Evolutionary conservation across 2,329 filamentous ascomycete genomes (phyloP).

Genomic region (Fusarium pseudonygamai): DNA sequence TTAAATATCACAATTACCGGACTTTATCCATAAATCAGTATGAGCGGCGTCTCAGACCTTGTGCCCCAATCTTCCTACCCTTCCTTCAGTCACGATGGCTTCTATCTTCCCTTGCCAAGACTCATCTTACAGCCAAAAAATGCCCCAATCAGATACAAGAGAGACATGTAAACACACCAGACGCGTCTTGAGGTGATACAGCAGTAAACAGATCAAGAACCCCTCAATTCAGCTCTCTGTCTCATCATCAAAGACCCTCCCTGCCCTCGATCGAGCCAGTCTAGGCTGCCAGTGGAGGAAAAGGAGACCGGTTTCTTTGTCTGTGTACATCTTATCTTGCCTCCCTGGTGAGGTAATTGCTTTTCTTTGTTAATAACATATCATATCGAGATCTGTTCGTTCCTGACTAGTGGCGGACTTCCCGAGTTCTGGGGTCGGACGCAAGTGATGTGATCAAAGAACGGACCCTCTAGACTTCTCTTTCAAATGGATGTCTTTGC

Average conservation of each 20-base stretch:
- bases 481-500: neutral
- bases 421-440: neutral
- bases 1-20: neutral
- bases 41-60: neutral
- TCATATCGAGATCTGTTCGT: neutral
- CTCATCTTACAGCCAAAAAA: neutral
- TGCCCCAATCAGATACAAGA: neutral
- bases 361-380: neutral
- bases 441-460: neutral
- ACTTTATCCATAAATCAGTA: constrained; percentile 1
- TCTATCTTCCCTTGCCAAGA: constrained; percentile 5
- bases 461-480: neutral
- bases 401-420: constrained; percentile 7
- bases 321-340: neutral
- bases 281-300: neutral
- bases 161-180: constrained; percentile 24
- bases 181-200: neutral
- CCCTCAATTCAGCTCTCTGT: constrained; percentile 26
- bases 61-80: neutral
- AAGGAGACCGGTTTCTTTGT: neutral
- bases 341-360: neutral
- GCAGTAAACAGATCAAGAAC: neutral
- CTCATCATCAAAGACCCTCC: constrained; percentile 13
- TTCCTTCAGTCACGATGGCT: constrained; percentile 7
- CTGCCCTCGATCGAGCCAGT: constrained; percentile 14